Conservation (phyloP, 164 flowering plant species). For the Umbellularia californica region DNA sequence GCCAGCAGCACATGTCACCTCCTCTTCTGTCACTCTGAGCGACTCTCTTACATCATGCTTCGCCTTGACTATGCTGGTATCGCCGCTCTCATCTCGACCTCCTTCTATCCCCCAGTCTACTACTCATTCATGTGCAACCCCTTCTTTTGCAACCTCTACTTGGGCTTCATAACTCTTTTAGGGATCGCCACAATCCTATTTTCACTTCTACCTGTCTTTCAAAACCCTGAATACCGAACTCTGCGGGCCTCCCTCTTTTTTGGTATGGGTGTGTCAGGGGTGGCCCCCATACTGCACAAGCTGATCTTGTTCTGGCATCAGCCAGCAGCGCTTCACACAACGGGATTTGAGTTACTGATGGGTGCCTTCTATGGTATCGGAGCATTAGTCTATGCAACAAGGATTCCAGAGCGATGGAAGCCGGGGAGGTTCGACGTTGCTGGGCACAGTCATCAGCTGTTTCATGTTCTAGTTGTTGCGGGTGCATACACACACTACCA, state of each 20-base stretch:
- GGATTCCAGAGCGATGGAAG: slow-evolving; percentile 94
- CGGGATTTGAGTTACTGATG: slow-evolving; percentile 85
- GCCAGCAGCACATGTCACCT: slow-evolving; percentile 97
- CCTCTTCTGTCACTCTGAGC: slow-evolving; percentile 81
- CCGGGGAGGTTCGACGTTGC: slow-evolving; percentile 97
- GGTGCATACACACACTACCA: slow-evolving; percentile 90
- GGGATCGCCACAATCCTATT: slow-evolving; percentile 62
- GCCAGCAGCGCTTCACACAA: slow-evolving; percentile 83
- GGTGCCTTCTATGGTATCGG: slow-evolving; percentile 78
- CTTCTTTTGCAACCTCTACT: slow-evolving; percentile 75
- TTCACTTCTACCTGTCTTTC: slow-evolving; percentile 83
- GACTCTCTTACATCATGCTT: slow-evolving; percentile 84
- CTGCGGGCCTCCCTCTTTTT: slow-evolving; percentile 70
- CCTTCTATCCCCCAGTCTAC: slow-evolving; percentile 93
- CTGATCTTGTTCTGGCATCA: slow-evolving; percentile 58
- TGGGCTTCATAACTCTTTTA: slow-evolving; percentile 79
- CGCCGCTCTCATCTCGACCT: slow-evolving; percentile 84
- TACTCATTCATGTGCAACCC: slow-evolving; percentile 98
- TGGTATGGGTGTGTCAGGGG: slow-evolving; percentile 90
- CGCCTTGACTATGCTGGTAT: slow-evolving; percentile 95
- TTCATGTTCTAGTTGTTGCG: slow-evolving; percentile 87
- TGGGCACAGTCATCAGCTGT: slow-evolving; percentile 93
- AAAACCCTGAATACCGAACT: slow-evolving; percentile 66
- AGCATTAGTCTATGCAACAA: slow-evolving; percentile 73
- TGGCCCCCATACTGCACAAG: slow-evolving; percentile 83